Conservation (phyloP, 2,329 filamentous ascomycete genomes). For the Ophiostoma fasciatum region DNA sequence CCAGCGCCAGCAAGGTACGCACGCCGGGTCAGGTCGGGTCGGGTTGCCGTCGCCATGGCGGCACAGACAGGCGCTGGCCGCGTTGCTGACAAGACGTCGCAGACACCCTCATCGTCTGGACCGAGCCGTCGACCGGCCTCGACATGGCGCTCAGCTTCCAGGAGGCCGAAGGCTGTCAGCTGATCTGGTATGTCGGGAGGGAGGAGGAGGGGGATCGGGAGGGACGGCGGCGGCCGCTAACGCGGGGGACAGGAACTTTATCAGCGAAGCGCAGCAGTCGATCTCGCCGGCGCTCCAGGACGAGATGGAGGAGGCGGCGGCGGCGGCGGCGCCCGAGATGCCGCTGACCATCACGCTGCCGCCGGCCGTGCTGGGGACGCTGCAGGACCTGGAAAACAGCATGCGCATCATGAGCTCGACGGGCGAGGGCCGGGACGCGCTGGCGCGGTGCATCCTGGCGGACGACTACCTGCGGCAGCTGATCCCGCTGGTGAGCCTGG, state of each 20-base stretch:
- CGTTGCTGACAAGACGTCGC: constrained; percentile 14
- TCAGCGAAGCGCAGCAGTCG: constrained; percentile 69
- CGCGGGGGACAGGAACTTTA: constrained; percentile 93
- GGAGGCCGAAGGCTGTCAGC: constrained; percentile 82
- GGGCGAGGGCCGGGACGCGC: constrained; percentile 62
- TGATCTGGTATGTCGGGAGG: constrained; percentile 81
- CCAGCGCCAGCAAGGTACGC: constrained; percentile 85
- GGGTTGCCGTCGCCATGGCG: too few species aligned
- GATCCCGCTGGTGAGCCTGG: constrained; percentile 70
- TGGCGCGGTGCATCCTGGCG: constrained; percentile 72
- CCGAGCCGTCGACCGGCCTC: constrained; percentile 64
- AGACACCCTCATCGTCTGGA: constrained; percentile 99
- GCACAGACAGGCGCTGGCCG: too few species aligned
- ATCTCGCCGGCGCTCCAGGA: constrained; percentile 42
- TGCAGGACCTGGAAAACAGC: constrained; percentile 69
- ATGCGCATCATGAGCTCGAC: constrained; percentile 69
- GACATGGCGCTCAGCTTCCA: constrained; percentile 99
- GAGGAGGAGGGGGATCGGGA: too few species aligned
- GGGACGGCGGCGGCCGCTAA: too few species aligned
- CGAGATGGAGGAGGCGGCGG: too few species aligned
- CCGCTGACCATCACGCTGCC: constrained; percentile 59
- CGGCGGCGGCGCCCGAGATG: too few species aligned
- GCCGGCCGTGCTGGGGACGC: constrained; percentile 62
- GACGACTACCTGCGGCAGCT: constrained; percentile 82
- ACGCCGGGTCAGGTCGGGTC: not conserved